Conservation (phyloP, 1,284 basidiomycete genomes). For the Cryptococcus sp. region DNA sequence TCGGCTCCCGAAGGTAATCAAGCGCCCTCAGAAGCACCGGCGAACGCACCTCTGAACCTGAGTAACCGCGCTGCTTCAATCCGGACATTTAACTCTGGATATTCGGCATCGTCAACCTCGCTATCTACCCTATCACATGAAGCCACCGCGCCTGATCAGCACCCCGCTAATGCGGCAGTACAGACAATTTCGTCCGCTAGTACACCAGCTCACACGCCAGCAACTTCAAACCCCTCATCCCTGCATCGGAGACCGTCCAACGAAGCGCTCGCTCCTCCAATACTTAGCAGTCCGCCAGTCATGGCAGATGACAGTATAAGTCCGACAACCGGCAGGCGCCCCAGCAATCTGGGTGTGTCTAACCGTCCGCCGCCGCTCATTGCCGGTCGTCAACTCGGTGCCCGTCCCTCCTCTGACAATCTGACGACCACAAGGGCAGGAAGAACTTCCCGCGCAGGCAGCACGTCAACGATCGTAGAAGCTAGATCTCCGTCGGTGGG, state of each 20-base stretch:
- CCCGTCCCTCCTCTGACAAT: constrained; percentile 10
- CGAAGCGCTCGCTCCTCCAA: constrained; percentile 5
- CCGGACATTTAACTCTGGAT: constrained; percentile 28
- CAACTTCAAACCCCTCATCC: constrained; percentile 28
- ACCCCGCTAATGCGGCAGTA: constrained; percentile 25
- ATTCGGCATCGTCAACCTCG: constrained; percentile 25
- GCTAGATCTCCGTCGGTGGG: constrained; percentile 4
- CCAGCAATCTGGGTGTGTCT: constrained; percentile 1
- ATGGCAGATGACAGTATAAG: neutral
- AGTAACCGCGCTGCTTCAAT: constrained; percentile 30
- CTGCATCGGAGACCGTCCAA: constrained; percentile 12
- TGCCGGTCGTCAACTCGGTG: constrained; percentile 7
- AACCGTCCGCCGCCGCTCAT: neutral
- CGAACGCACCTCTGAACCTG: neutral
- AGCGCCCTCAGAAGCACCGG: neutral
- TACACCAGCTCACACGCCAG: constrained; percentile 29
- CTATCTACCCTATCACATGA: constrained; percentile 18
- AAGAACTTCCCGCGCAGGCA: constrained; percentile 21
- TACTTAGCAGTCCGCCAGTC: neutral
- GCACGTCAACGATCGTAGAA: constrained; percentile 37
- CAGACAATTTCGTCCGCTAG: constrained; percentile 24
- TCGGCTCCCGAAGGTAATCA: neutral
- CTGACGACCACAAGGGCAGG: constrained; percentile 21
- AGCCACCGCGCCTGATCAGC: constrained; percentile 14
- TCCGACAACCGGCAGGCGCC: constrained; percentile 1